Evolutionary conservation across 768 basidiomycete genomes (phyloP).

Genomic region (Wakefieldia striispora): DNA sequence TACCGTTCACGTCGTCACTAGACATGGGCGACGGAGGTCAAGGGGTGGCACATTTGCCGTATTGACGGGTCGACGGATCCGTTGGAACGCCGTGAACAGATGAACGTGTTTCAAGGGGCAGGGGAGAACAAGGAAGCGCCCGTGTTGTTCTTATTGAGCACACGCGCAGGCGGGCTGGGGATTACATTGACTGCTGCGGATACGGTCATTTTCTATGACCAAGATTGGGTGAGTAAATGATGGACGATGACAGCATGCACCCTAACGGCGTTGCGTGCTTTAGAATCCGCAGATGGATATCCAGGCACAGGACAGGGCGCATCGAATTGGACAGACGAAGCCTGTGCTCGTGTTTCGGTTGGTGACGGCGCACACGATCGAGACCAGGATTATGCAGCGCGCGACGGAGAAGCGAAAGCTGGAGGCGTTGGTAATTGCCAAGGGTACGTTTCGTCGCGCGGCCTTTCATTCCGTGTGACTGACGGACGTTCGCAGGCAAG

Average conservation of each 20-base stretch:
- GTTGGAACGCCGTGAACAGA: slow-evolving; percentile 78
- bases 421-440: slow-evolving; percentile 93
- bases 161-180: slow-evolving; percentile 92
- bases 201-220: slow-evolving; percentile 27
- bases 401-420: slow-evolving; percentile 85
- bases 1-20: not conserved
- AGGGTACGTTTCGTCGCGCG: slow-evolving; percentile 45
- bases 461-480: not conserved
- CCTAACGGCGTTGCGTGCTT: not conserved
- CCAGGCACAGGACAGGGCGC: slow-evolving; percentile 94
- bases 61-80: slow-evolving; percentile 89
- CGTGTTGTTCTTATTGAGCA: slow-evolving; percentile 81
- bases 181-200: slow-evolving; percentile 85
- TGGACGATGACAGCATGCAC: not conserved
- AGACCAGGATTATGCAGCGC: slow-evolving; percentile 88
- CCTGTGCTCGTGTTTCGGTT: slow-evolving; percentile 90
- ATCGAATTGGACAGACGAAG: slow-evolving; percentile 91
- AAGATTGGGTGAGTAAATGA: slow-evolving; percentile 23
- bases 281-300: slow-evolving; percentile 96
- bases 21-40: slow-evolving; percentile 81
- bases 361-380: slow-evolving; percentile 84
- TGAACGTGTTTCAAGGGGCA: slow-evolving; percentile 78
- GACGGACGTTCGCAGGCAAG: slow-evolving; percentile 54
- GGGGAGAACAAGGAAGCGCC: slow-evolving; percentile 65
- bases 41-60: slow-evolving; percentile 81